A percentile compares a stretch with the other conserved stretches of the same genome.
These are phyloP conservation scores for Penicillium sp. DNA, from an alignment of 2,329 filamentous ascomycete species.

Conservation along the genomic window DNA sequence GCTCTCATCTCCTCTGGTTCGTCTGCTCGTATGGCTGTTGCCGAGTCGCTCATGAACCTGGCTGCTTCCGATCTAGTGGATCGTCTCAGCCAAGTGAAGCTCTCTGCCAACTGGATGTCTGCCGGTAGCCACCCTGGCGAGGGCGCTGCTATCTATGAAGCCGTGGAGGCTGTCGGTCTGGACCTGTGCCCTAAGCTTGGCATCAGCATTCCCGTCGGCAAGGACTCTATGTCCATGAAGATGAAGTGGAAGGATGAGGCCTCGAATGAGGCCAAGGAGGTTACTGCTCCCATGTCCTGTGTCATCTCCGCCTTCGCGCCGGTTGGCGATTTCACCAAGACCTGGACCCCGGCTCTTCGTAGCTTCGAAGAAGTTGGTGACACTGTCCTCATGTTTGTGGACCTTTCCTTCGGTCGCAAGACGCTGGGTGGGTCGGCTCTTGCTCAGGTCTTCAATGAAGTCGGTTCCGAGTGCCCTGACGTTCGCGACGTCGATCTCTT, in stretches of 20 bases:
- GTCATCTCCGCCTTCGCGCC: conserved; percentile 88
- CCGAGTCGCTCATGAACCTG: conserved; percentile 88
- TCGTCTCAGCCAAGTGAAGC: conserved; percentile 72
- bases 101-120: conserved; percentile 99
- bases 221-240: conserved; percentile 99
- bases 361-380: conserved; percentile 84
- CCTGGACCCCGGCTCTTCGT: conserved; percentile 89
- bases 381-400: conserved; percentile 83
- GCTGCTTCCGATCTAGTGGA: conserved; percentile 74
- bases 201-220: conserved; percentile 91
- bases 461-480: conserved; percentile 82
- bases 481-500: conserved; percentile 77
- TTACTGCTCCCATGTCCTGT: conserved; percentile 86
- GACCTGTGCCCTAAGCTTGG: conserved; percentile 87
- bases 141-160: conserved; percentile 87
- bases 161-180: conserved; percentile 88
- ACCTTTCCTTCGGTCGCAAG: conserved; percentile 76
- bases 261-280: conserved; percentile 69
- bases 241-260: conserved; percentile 81
- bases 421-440: conserved; percentile 87
- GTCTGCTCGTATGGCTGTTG: conserved; percentile 94
- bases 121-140: conserved; percentile 92
- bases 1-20: conserved; percentile 86
- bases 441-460: conserved; percentile 81
- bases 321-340: conserved; percentile 76